Evolutionary conservation across 768 basidiomycete genomes (phyloP).

Genomic region (Leccinum variicolor): DNA sequence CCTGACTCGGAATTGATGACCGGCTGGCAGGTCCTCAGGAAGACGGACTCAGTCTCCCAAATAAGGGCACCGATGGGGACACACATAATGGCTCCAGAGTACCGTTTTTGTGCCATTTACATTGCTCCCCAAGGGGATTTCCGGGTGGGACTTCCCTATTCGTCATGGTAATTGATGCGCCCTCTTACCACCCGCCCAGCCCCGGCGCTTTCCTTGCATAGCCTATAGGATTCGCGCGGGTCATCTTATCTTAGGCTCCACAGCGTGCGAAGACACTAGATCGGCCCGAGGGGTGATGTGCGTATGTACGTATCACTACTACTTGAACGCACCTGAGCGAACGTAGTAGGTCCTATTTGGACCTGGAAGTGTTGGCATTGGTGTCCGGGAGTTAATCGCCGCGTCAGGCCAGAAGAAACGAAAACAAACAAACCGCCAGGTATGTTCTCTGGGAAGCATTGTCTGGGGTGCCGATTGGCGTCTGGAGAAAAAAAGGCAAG

Average conservation of each 20-base stretch:
- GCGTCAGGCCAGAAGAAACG: not conserved
- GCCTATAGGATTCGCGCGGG: not conserved
- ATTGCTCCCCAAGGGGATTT: not conserved
- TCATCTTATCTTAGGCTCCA: not conserved
- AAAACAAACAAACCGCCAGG: not conserved
- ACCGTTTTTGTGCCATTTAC: not conserved
- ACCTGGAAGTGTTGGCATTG: not conserved
- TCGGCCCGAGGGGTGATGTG: not conserved
- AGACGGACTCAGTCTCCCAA: not conserved
- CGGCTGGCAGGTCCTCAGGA: not conserved
- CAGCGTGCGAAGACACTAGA: not conserved
- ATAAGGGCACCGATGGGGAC: not conserved
- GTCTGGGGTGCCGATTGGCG: not conserved
- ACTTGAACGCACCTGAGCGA: not conserved
- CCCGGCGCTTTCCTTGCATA: not conserved
- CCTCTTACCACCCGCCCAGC: not conserved
- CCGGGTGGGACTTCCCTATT: not conserved
- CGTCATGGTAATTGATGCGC: not conserved
- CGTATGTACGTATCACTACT: not conserved
- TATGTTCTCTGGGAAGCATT: not conserved
- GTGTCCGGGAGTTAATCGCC: not conserved
- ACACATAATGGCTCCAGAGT: not conserved
- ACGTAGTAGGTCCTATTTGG: not conserved
- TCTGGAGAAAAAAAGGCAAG: not conserved
- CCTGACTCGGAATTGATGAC: not conserved